Percentiles rank a stretch among this genome's conserved stretches.
phyloP scores from a whole-genome alignment of 2,329 filamentous ascomycete species.

The Elsinoe australis region DNA sequence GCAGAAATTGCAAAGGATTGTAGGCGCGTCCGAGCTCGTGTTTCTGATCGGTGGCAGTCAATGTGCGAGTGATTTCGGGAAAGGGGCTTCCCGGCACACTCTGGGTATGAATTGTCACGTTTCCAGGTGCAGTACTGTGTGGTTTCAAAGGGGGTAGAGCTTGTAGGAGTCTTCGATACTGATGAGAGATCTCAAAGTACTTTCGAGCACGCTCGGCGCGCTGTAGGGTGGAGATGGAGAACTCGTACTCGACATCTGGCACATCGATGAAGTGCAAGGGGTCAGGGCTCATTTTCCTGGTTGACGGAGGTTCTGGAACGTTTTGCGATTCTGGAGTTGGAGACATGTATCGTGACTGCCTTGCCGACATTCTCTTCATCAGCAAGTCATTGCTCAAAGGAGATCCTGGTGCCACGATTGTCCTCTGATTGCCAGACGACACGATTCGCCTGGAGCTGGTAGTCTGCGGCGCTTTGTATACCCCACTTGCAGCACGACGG shows the following conservation, averaged over 20 bases:
- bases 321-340: conserved; percentile 44
- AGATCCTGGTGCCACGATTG: conserved; percentile 18
- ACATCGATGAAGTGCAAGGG: neutral
- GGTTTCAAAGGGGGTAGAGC: conserved; percentile 65
- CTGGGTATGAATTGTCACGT: conserved; percentile 34
- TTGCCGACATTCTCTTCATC: conserved; percentile 27
- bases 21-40: conserved; percentile 61
- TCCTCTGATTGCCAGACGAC: conserved; percentile 16
- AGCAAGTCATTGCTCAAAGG: conserved; percentile 30
- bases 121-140: conserved; percentile 36
- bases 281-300: neutral
- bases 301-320: neutral
- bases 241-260: conserved; percentile 51
- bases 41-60: conserved; percentile 33
- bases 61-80: conserved; percentile 34
- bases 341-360: conserved; percentile 31
- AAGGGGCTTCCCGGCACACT: conserved; percentile 37
- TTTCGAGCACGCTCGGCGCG: conserved; percentile 77
- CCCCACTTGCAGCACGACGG: conserved; percentile 53
- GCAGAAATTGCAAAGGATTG: conserved; percentile 86
- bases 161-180: conserved; percentile 75
- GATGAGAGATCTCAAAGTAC: conserved; percentile 75
- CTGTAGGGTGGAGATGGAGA: conserved; percentile 71
- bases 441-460: conserved; percentile 16
- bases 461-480: conserved; percentile 37